A percentile compares a stretch with the other conserved stretches of the same genome.
These are phyloP conservation scores for Cyberlindnera xylosilytica DNA, from an alignment of 805 yeast genomes.

Conservation along the genomic window DNA sequence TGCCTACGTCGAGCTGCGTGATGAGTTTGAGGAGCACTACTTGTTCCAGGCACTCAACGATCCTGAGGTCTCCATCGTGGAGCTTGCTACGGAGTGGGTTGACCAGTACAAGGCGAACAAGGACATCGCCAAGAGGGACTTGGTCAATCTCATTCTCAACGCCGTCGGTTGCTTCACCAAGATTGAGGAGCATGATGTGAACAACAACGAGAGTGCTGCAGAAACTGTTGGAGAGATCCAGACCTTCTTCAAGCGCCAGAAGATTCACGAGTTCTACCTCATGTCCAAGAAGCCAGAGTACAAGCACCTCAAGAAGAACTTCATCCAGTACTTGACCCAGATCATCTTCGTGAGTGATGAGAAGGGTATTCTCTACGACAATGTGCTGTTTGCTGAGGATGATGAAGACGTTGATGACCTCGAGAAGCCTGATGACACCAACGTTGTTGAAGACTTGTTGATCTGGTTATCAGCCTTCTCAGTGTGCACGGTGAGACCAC, in stretches of 20 bases:
- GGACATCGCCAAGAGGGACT: conserved; percentile 50
- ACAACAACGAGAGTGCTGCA: conserved; percentile 62
- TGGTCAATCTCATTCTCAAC: conserved; percentile 67
- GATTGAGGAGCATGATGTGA: conserved; percentile 73
- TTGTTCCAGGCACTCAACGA: conserved; percentile 50
- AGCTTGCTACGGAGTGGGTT: conserved; percentile 56
- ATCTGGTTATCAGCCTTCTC: conserved; percentile 78
- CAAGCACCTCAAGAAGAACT: conserved; percentile 51
- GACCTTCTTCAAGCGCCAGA: conserved; percentile 55
- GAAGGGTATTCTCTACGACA: conserved; percentile 52
- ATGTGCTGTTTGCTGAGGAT: conserved; percentile 28
- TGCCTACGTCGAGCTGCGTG: conserved; percentile 34
- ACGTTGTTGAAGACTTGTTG: conserved; percentile 51
- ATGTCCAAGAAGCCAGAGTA: conserved; percentile 44
- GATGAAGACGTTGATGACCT: conserved; percentile 33
- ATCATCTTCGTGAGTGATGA: conserved; percentile 55
- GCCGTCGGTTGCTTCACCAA: conserved; percentile 68
- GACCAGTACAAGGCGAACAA: conserved; percentile 44
- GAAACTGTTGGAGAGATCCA: conserved; percentile 76
- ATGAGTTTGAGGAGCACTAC: conserved; percentile 44
- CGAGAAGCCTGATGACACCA: conserved; percentile 33
- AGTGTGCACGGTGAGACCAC: conserved; percentile 63
- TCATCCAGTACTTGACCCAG: conserved; percentile 51
- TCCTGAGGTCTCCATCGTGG: conserved; percentile 47
- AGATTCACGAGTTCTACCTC: conserved; percentile 68